Conservation (phyloP, 192 early-diverging fungal species). For the Allomyces arbusculus region DNA sequence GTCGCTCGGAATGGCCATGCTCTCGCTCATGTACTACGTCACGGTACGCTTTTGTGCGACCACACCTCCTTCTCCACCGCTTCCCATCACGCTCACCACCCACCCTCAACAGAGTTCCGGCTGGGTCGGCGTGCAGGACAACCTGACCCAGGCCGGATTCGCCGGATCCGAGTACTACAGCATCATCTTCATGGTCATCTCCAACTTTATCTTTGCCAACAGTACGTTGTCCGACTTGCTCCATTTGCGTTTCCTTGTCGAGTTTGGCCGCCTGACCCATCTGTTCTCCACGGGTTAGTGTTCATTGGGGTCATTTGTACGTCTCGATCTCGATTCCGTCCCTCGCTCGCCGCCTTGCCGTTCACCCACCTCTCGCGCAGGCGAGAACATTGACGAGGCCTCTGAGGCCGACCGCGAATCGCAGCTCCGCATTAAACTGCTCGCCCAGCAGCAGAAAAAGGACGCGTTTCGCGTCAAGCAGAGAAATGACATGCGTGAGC, state of each 20-base stretch:
- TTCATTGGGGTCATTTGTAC: slow-evolving; percentile 28
- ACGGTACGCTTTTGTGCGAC: slow-evolving; percentile 4
- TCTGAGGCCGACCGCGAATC: slow-evolving; percentile 13
- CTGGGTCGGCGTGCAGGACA: slow-evolving; percentile 19
- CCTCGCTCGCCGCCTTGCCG: background rate
- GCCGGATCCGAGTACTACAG: slow-evolving; percentile 13
- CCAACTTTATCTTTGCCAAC: slow-evolving; percentile 27
- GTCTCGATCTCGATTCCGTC: background rate
- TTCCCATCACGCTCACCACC: too few relatives aligned
- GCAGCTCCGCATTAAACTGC: slow-evolving; percentile 6
- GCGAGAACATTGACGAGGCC: slow-evolving; percentile 21
- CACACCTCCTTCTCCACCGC: too few relatives aligned
- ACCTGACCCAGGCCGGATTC: slow-evolving; percentile 11
- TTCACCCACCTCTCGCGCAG: background rate
- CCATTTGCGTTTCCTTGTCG: too few relatives aligned
- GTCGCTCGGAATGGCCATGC: slow-evolving; percentile 3
- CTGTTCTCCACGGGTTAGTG: background rate
- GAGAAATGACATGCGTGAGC: slow-evolving; percentile 15
- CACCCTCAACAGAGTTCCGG: slow-evolving; percentile 9
- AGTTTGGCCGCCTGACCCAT: too few relatives aligned
- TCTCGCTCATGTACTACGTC: slow-evolving; percentile 9
- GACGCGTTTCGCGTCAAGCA: slow-evolving; percentile 23
- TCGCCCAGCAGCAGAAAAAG: slow-evolving; percentile 14
- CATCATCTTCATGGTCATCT: slow-evolving; percentile 19
- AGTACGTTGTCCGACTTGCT: background rate